These are phyloP conservation scores for Zea luxurians DNA, from an alignment of 176 grass and related monocot genomes.

Conservation along the genomic window DNA sequence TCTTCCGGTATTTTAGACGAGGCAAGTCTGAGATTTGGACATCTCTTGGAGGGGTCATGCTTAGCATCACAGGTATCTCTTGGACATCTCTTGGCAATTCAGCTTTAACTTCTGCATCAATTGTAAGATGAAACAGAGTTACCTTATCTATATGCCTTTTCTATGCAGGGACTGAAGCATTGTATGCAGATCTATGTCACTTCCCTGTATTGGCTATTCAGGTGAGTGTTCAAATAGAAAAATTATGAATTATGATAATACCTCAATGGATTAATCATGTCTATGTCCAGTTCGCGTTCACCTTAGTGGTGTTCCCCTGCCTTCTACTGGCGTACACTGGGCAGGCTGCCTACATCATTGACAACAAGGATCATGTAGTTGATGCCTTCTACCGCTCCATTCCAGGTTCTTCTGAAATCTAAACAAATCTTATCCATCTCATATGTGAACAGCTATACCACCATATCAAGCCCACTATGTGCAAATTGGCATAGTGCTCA, in stretches of 20 bases:
- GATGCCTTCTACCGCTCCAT: slow-evolving; percentile 82
- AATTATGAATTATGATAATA: slow-evolving; percentile 17
- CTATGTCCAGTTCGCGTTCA: slow-evolving; percentile 72
- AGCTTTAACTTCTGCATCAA: slow-evolving; percentile 10
- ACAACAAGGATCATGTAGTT: slow-evolving; percentile 56
- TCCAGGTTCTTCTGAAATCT: slow-evolving; percentile 45
- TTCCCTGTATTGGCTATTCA: slow-evolving; percentile 85
- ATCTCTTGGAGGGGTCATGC: slow-evolving; percentile 89
- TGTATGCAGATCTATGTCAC: slow-evolving; percentile 93
- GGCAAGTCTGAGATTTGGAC: slow-evolving; percentile 57
- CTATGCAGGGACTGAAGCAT: slow-evolving; percentile 79
- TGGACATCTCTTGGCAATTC: background rate
- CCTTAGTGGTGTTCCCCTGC: slow-evolving; percentile 75
- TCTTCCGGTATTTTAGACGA: slow-evolving; percentile 57
- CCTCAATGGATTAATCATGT: slow-evolving; percentile 28
- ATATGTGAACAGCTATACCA: slow-evolving; percentile 13
- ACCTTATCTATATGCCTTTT: slow-evolving; percentile 32
- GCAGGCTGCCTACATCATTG: slow-evolving; percentile 75
- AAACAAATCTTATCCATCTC: slow-evolving; percentile 10
- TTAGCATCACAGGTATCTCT: slow-evolving; percentile 73
- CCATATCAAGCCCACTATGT: slow-evolving; percentile 20
- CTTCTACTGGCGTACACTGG: slow-evolving; percentile 88
- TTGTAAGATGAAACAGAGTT: slow-evolving; percentile 30
- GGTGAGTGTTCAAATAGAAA: slow-evolving; percentile 31
- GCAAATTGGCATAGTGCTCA: slow-evolving; percentile 27